Percentiles rank a stretch among this genome's conserved stretches.
phyloP scores from a whole-genome alignment of 306 rosid genomes.

The Glycyrrhiza uralensis region DNA sequence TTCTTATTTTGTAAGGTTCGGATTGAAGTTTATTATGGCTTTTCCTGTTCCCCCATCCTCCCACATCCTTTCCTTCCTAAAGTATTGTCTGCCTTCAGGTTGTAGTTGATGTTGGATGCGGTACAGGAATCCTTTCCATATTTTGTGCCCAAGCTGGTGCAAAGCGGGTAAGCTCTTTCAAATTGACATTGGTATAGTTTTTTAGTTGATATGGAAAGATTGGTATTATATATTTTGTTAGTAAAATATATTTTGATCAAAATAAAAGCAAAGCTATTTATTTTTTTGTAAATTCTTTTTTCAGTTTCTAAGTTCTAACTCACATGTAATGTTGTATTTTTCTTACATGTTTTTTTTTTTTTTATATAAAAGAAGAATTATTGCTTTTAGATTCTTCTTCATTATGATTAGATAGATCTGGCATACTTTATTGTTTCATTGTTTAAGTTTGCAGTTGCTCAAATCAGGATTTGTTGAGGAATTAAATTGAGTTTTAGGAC shows the following conservation, averaged over 20 bases:
- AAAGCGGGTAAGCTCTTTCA: slow-evolving; percentile 62
- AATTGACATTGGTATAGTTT: slow-evolving; percentile 4
- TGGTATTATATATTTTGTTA: neutral
- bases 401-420: slow-evolving; percentile 2
- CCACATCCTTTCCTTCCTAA: neutral
- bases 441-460: neutral
- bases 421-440: neutral
- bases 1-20: neutral
- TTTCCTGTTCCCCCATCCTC: neutral
- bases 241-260: neutral
- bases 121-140: slow-evolving; percentile 94
- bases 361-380: neutral
- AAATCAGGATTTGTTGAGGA: neutral
- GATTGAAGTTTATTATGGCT: slow-evolving; percentile 4
- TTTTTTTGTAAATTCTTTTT: neutral
- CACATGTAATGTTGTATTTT: neutral
- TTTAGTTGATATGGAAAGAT: neutral
- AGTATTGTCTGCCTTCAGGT: slow-evolving; percentile 55
- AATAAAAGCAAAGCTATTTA: neutral
- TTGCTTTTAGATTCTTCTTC: slow-evolving; percentile 5
- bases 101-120: slow-evolving; percentile 96
- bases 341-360: neutral
- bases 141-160: slow-evolving; percentile 99
- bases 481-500: neutral
- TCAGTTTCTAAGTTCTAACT: slow-evolving; percentile 7